Percentiles rank a stretch among this genome's conserved stretches.
These are phyloP conservation scores for Blastobotrys peoriensis DNA, from an alignment of 805 yeast species.

Conservation along the genomic window DNA sequence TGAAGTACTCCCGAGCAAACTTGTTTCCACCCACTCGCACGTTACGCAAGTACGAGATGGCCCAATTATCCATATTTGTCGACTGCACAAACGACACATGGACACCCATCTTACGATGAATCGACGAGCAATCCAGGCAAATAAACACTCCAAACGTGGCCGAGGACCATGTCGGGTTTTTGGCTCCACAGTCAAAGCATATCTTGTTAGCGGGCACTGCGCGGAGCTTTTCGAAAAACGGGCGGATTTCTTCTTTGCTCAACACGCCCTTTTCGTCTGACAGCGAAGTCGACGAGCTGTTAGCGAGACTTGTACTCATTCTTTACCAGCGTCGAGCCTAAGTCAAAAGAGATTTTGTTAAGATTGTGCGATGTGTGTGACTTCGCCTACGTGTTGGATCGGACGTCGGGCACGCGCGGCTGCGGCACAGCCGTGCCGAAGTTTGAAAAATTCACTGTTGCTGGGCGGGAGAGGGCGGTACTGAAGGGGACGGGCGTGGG, in stretches of 20 bases:
- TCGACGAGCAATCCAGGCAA: slow-evolving; percentile 92
- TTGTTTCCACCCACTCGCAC: slow-evolving; percentile 94
- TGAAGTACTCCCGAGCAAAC: slow-evolving; percentile 73
- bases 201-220: slow-evolving; percentile 65
- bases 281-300: slow-evolving; percentile 2
- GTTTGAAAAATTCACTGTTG: no score
- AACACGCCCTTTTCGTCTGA: slow-evolving; percentile 23
- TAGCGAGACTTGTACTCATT: background rate
- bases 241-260: slow-evolving; percentile 57
- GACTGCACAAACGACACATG: slow-evolving; percentile 95
- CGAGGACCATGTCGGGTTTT: slow-evolving; percentile 98
- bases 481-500: no score
- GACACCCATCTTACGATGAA: slow-evolving; percentile 92
- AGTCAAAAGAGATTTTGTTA: no score
- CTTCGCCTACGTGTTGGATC: no score
- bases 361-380: no score
- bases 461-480: no score
- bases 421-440: no score
- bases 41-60: slow-evolving; percentile 78
- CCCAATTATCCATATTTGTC: slow-evolving; percentile 90
- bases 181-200: slow-evolving; percentile 91
- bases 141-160: slow-evolving; percentile 91
- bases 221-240: slow-evolving; percentile 57
- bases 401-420: no score
- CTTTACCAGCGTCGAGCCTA: no score